Percentiles rank a stretch among this genome's conserved stretches.
These are phyloP conservation scores for Hypoxylon sp. DNA, from an alignment of 2,329 filamentous ascomycete species.

Conservation along the genomic window DNA sequence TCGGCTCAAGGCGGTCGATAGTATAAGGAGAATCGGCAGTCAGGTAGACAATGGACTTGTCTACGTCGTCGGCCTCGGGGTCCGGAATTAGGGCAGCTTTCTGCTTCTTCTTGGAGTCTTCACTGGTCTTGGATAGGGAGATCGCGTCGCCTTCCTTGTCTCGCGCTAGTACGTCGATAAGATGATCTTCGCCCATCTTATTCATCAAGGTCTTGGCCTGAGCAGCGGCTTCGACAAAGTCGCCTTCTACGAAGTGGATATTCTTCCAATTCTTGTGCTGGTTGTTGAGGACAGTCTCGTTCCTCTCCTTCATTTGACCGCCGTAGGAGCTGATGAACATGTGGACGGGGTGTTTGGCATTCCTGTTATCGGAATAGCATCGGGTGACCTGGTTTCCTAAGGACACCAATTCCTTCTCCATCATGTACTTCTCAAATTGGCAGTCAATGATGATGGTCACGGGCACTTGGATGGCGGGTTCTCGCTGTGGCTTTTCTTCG, in stretches of 20 bases:
- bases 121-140: conserved; percentile 52
- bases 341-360: conserved; percentile 76
- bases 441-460: conserved; percentile 90
- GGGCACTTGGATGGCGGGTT: conserved; percentile 69
- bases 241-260: conserved; percentile 78
- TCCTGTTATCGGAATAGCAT: conserved; percentile 89
- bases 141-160: conserved; percentile 54
- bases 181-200: conserved; percentile 65
- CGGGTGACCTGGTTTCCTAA: conserved; percentile 87
- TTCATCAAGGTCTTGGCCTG: conserved; percentile 78
- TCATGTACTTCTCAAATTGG: conserved; percentile 92
- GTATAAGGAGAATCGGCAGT: conserved; percentile 92
- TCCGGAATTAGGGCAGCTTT: conserved; percentile 46
- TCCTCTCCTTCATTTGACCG: conserved; percentile 81
- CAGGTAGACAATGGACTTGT: conserved; percentile 80
- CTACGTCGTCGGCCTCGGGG: conserved; percentile 53
- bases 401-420: conserved; percentile 85
- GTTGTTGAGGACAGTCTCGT: conserved; percentile 79
- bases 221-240: conserved; percentile 79
- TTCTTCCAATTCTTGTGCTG: conserved; percentile 86
- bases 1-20: conserved; percentile 84
- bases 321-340: conserved; percentile 84
- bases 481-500: conserved; percentile 55
- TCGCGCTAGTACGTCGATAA: conserved; percentile 71
- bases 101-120: conserved; percentile 56